These are phyloP conservation scores for Glutinoglossum americanum DNA, from an alignment of 495 filamentous ascomycete species.

Conservation along the genomic window DNA sequence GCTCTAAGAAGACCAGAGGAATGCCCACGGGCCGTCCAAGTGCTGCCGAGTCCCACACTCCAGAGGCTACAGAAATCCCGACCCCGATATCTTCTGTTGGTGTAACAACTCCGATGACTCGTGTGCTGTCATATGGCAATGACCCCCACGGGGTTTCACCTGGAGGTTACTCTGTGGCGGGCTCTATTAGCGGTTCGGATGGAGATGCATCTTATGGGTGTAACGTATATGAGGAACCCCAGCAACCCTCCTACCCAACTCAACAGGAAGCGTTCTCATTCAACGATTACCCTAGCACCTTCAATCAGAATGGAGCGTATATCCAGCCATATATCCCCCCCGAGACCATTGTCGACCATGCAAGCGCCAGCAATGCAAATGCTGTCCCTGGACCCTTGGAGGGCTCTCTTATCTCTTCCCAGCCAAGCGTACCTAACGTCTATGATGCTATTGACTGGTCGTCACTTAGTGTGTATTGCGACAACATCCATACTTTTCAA, in stretches of 20 bases:
- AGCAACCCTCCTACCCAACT: neutral
- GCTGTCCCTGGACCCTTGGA: neutral
- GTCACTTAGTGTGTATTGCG: neutral
- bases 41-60: constrained; percentile 18
- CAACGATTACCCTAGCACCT: neutral
- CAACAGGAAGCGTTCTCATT: neutral
- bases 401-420: neutral
- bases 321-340: neutral
- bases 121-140: neutral
- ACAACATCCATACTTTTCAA: neutral
- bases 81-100: constrained; percentile 18
- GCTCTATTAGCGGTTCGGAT: neutral
- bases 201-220: neutral
- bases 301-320: neutral
- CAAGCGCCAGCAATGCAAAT: neutral
- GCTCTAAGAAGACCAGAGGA: constrained; percentile 51
- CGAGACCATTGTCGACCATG: neutral
- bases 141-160: neutral
- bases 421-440: neutral
- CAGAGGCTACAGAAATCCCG: constrained; percentile 31
- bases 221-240: neutral
- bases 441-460: constrained; percentile 3
- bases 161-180: neutral
- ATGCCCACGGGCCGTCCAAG: constrained; percentile 34
- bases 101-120: constrained; percentile 10